phyloP scores from a whole-genome alignment of 495 filamentous ascomycete genomes.

The Jackrogersella multiformis region DNA sequence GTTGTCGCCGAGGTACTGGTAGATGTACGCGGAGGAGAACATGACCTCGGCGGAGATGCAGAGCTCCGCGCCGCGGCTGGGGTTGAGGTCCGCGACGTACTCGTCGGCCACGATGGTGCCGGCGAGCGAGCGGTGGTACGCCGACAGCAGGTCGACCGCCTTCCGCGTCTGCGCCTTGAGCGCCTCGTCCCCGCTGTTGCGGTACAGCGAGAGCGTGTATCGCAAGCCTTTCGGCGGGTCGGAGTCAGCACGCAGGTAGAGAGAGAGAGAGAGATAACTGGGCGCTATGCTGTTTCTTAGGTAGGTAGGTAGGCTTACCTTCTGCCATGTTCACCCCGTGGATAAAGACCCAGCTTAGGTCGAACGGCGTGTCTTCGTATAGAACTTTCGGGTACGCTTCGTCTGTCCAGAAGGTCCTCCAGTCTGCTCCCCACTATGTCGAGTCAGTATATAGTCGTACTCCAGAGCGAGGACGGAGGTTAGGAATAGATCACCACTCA shows the following conservation, averaged over 20 bases:
- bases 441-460: background rate
- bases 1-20: constrained; percentile 56
- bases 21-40: constrained; percentile 49
- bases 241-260: too few species aligned
- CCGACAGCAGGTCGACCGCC: constrained; percentile 44
- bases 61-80: constrained; percentile 46
- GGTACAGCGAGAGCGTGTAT: constrained; percentile 39
- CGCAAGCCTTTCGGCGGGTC: constrained; percentile 13
- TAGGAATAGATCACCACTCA: background rate
- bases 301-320: too few species aligned
- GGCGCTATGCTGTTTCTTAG: too few species aligned
- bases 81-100: constrained; percentile 41
- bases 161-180: constrained; percentile 38
- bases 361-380: constrained; percentile 25
- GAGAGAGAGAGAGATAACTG: too few species aligned
- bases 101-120: constrained; percentile 47
- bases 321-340: constrained; percentile 49
- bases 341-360: constrained; percentile 39
- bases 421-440: constrained; percentile 31
- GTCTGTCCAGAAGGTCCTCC: constrained; percentile 35
- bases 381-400: constrained; percentile 27
- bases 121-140: constrained; percentile 44
- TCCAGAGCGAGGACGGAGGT: background rate
- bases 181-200: constrained; percentile 40
- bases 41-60: constrained; percentile 49